These are phyloP conservation scores for Pelagophyceae sp. DNA, from an alignment of 352 stramenopile species.

Conservation along the genomic window DNA sequence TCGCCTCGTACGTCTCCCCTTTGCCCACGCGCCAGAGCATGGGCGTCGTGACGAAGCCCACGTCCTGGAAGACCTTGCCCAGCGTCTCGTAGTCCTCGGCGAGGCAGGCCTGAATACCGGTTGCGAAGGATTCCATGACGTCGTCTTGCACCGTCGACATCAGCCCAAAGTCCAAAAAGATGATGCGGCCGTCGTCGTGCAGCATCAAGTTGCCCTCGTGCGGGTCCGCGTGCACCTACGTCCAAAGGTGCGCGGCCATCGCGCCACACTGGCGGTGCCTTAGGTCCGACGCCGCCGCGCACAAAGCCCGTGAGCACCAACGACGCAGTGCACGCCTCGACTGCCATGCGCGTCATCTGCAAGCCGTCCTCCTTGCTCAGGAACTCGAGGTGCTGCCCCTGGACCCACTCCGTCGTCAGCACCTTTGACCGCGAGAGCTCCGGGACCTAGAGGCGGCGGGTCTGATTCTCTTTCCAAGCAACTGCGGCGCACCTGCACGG, in stretches of 20 bases:
- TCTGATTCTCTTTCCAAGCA: no score
- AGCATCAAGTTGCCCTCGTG: slow-evolving; percentile 16
- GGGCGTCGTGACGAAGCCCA: slow-evolving; percentile 7
- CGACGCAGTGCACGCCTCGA: slow-evolving; percentile 9
- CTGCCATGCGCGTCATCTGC: background rate
- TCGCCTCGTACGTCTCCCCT: background rate
- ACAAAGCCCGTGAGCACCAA: slow-evolving; percentile 5
- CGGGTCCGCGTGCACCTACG: slow-evolving; percentile 5
- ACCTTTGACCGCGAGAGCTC: background rate
- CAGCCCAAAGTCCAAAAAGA: slow-evolving; percentile 12
- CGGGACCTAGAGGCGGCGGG: no score
- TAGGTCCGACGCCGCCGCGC: no score
- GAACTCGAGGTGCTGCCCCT: background rate
- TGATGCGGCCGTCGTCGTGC: background rate
- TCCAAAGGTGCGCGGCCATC: no score
- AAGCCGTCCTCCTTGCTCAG: background rate
- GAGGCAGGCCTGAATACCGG: background rate
- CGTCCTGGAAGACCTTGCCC: background rate
- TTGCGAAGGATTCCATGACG: slow-evolving; percentile 12
- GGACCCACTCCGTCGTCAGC: slow-evolving; percentile 8
- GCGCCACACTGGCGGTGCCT: no score
- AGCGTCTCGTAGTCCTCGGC: slow-evolving; percentile 11
- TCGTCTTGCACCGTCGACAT: background rate
- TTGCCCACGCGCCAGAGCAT: background rate
- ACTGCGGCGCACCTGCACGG: background rate